Evolutionary conservation across 2,329 filamentous ascomycete genomes (phyloP), one percentile per base, ranked within the genome.

Genomic region (Paraconiothyrium brasiliense): DNA sequence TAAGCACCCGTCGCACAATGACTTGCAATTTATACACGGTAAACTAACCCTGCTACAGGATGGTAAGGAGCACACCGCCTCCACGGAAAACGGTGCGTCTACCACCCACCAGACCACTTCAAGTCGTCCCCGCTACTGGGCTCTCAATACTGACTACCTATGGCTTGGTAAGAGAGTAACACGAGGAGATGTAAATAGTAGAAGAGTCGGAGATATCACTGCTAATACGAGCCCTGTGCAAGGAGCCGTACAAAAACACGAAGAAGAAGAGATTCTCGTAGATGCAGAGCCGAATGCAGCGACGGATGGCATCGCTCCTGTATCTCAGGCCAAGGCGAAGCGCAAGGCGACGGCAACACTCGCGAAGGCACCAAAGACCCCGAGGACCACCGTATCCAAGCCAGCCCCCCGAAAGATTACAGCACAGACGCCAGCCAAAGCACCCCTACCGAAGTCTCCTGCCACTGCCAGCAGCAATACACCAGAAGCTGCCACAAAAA

Each of bases 81-180:
- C 50, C 22, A 14, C 16, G 4, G 3, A 30, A 7, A 6, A 27
- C 1, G 9, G 14, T 14, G 14, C 11, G 6, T 14, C 24, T n/a
- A 1, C 16, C 24, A 16, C 35, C 10, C 6, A 35, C 4, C 7
- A 9, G 16, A 16, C 27, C 10, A 7, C 20, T 30, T 9, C 32
- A 22, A 20, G 4, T 16, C 35, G 11, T 16, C 43, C 54, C 22
- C 16, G 4, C 9, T 30, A 30, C 10, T 24, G 22, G 22, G 4
- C 50, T n/a, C 35, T 59, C 3, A 54, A 64, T 14, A n/a, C 61
- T 5, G 49, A 13, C 39, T 64, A 66, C 34, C 20, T 20, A 20
- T 20, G 20, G 20, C 20, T 20, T 20, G 64, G 61, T 35, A 66
- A 64, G 55, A 54, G 64, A 20, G 60, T 60, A 16, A 66, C 63